phyloP scores from a whole-genome alignment of 192 early-diverging fungal species.

The Coemansia sp. region DNA sequence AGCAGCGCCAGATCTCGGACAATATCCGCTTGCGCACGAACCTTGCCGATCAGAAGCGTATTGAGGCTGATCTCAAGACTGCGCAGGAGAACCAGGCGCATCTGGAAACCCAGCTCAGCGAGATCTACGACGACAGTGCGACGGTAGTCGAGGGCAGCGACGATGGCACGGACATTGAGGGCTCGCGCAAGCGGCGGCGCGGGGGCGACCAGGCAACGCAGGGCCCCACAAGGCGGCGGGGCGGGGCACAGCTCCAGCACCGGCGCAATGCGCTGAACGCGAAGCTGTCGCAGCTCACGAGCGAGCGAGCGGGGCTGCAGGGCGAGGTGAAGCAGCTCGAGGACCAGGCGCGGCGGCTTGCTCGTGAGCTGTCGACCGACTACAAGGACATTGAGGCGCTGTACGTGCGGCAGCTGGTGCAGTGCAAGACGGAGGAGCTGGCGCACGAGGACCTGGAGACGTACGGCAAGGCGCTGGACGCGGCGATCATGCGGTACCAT shows the following conservation, averaged over 20 bases:
- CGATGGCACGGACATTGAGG: slow-evolving; percentile 3
- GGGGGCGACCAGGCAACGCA: background rate
- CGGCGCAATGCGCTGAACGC: slow-evolving; percentile 33
- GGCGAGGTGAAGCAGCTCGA: slow-evolving; percentile 83
- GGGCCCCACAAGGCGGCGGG: slow-evolving; percentile 8
- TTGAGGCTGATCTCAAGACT: slow-evolving; percentile 34
- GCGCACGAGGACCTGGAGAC: slow-evolving; percentile 76
- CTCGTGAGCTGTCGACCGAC: slow-evolving; percentile 61
- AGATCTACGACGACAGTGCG: slow-evolving; percentile 14
- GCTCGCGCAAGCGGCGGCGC: slow-evolving; percentile 22
- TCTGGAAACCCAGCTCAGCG: slow-evolving; percentile 28
- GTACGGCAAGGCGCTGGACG: slow-evolving; percentile 78
- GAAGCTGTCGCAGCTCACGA: slow-evolving; percentile 32
- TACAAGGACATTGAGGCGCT: slow-evolving; percentile 71
- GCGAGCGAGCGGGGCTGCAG: slow-evolving; percentile 49
- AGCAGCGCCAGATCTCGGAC: slow-evolving; percentile 36
- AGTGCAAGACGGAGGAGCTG: slow-evolving; percentile 72
- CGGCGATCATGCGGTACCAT: slow-evolving; percentile 86
- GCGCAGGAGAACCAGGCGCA: slow-evolving; percentile 23
- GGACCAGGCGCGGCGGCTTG: slow-evolving; percentile 56
- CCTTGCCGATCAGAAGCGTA: slow-evolving; percentile 27
- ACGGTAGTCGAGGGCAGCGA: background rate
- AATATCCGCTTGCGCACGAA: slow-evolving; percentile 26
- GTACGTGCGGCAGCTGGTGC: slow-evolving; percentile 62
- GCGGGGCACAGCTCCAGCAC: slow-evolving; percentile 24